phyloP scores from a whole-genome alignment of 2,329 filamentous ascomycete genomes.

The Coniella vitis region DNA sequence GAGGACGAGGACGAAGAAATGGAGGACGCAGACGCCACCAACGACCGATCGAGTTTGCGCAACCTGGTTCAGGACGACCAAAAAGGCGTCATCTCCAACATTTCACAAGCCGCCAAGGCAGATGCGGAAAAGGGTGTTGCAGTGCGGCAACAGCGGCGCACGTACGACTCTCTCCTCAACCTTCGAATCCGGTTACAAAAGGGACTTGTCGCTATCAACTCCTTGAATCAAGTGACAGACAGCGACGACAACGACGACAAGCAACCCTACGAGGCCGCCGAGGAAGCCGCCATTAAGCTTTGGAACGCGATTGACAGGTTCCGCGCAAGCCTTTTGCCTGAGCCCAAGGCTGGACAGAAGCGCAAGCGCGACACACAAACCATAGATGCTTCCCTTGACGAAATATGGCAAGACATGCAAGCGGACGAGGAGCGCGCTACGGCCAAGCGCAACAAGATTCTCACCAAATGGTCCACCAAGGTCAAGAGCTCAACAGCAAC shows the following conservation, averaged over 20 bases:
- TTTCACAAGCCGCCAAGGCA: slow-evolving; percentile 58
- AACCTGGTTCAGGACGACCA: slow-evolving; percentile 62
- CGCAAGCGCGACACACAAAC: slow-evolving; percentile 48
- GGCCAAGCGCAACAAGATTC: slow-evolving; percentile 58
- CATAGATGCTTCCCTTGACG: slow-evolving; percentile 48
- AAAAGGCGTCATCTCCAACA: slow-evolving; percentile 55
- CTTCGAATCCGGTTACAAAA: slow-evolving; percentile 91
- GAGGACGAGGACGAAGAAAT: slow-evolving; percentile 24
- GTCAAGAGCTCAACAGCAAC: slow-evolving; percentile 55
- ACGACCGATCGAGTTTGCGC: slow-evolving; percentile 51
- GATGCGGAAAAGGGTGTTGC: slow-evolving; percentile 82
- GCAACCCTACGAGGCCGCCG: slow-evolving; percentile 65
- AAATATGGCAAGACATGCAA: slow-evolving; percentile 68
- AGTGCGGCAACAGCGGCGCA: slow-evolving; percentile 76
- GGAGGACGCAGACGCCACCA: slow-evolving; percentile 24
- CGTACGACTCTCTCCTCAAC: slow-evolving; percentile 85
- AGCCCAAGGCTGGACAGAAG: slow-evolving; percentile 49
- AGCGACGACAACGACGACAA: slow-evolving; percentile 29
- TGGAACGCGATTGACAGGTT: slow-evolving; percentile 74
- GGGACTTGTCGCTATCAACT: slow-evolving; percentile 75
- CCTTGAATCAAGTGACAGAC: slow-evolving; percentile 46
- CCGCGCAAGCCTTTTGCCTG: slow-evolving; percentile 52
- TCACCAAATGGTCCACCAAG: slow-evolving; percentile 89
- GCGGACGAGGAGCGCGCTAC: slow-evolving; percentile 53
- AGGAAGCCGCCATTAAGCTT: slow-evolving; percentile 76